Evolutionary conservation across 2,329 filamentous ascomycete genomes (phyloP).

Genomic region (Aspergillus amoenus): DNA sequence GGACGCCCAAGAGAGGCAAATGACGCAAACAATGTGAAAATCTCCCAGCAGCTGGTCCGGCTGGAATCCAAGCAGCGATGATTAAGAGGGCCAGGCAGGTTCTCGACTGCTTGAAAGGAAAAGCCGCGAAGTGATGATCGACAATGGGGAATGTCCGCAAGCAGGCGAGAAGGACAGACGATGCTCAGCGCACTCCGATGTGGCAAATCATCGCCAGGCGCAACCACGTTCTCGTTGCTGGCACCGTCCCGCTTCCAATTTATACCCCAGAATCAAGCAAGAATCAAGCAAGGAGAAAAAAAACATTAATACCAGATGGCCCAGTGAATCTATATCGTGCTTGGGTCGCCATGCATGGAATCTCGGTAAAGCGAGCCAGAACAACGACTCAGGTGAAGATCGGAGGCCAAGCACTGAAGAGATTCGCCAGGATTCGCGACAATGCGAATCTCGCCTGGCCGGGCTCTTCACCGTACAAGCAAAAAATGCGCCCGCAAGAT

Average conservation of each 20-base stretch:
- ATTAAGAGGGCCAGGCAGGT: not conserved
- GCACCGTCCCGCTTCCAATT: not conserved
- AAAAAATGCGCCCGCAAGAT: not conserved
- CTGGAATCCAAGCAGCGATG: not conserved
- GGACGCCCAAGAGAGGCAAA: constrained; percentile 5
- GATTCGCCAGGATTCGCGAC: not conserved
- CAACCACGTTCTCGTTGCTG: not conserved
- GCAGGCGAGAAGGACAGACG: not conserved
- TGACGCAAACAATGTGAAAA: constrained; percentile 24
- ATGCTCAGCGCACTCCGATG: not conserved
- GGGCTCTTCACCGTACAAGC: not conserved
- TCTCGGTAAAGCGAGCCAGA: not conserved
- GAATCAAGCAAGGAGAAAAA: not conserved
- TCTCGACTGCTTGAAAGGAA: not conserved
- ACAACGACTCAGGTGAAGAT: not conserved
- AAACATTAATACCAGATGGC: not conserved
- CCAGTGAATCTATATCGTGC: not conserved
- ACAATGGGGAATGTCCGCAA: constrained; percentile 3
- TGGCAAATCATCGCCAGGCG: not conserved
- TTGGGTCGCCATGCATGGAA: not conserved
- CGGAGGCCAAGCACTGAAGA: not conserved
- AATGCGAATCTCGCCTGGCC: not conserved
- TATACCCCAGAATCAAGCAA: not conserved
- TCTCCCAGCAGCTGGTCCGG: not conserved
- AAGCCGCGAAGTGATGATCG: not conserved